These are phyloP conservation scores for Climacium dendroides DNA, from an alignment of 225 moss, liverwort and hornwort species.

Conservation along the genomic window DNA sequence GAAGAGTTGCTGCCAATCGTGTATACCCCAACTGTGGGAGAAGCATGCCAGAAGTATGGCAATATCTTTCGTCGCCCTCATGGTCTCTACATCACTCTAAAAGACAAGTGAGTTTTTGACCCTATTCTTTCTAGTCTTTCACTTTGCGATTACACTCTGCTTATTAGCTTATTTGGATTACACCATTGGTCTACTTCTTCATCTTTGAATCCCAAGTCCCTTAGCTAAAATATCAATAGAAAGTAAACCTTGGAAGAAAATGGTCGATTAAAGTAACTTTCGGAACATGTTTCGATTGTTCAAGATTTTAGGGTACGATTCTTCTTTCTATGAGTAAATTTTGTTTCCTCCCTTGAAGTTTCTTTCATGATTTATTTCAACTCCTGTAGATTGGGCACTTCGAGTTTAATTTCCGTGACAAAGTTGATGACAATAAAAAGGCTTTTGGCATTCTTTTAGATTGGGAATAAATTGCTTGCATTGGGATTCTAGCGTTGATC, in stretches of 20 bases:
- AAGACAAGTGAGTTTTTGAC: constrained; percentile 20
- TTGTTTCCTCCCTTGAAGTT: not conserved
- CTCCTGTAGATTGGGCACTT: not conserved
- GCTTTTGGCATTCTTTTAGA: not conserved
- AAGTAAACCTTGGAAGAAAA: not conserved
- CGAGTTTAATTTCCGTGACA: not conserved
- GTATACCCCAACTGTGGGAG: constrained; percentile 72
- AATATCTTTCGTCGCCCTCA: constrained; percentile 70
- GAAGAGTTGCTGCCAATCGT: constrained; percentile 77
- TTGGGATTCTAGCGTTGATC: not conserved
- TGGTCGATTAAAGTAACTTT: not conserved
- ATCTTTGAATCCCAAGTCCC: not conserved
- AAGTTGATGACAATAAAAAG: not conserved
- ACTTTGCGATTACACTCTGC: not conserved
- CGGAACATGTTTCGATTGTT: not conserved
- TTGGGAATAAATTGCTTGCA: not conserved
- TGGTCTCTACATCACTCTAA: constrained; percentile 67
- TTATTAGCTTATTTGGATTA: too few species aligned
- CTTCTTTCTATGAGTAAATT: not conserved
- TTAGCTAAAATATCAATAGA: not conserved
- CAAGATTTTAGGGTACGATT: not conserved
- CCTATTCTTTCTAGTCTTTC: not conserved
- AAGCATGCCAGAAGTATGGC: constrained; percentile 76
- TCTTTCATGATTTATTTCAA: not conserved
- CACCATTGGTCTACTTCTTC: not conserved